Base-by-base conservation (phyloP, 805 yeast genomes). In the Sporopachydermia lactativora region DNA sequence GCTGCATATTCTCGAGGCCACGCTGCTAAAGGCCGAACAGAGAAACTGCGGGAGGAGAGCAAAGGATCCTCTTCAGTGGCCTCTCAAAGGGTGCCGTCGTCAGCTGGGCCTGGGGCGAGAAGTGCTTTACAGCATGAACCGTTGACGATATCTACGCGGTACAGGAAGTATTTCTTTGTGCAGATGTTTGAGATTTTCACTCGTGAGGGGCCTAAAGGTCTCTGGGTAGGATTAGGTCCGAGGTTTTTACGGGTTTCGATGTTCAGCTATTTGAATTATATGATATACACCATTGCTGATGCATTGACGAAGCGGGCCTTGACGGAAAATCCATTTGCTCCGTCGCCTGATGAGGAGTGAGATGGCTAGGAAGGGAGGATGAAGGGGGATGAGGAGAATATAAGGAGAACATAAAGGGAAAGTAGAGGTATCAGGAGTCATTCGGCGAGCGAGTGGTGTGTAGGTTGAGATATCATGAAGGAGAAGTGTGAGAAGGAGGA, bases 251-350 rank as follows among this genome's bases (percentile, higher is more conserved):
- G 54, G 43, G 52, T 56, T 11, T 51, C 54, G 37, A 53, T 52
- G 6, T 55, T 48, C 39, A 60, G 60, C 2, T 51, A 55, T 4
- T 46, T 56, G 37, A 55, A 60, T 3, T 58, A 57, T 3, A 46
- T 47, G 16, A 42, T 56, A 39, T 56, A 56, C 47, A 24, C 13
- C n/a, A 24, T 24, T 8, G 8, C 31, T 24, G 31, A 24, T 24
- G n/a, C 31, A 8, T 24, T 24, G n/a, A 24, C 31, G 31, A 24
- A 24, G 31, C 31, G n/a, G 8, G 31, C 31, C 8, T 24, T 24
- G 31, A 24, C 31, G 13, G 31, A 24, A 24, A 24, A 24, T 24
- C 31, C 31, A n/a, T 24, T 24, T 24, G 31, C 31, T 24, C 31
- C 31, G 8, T 24, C 31, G n/a, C 8, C 8, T 24, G 31, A 24